Conservation (phyloP, 257 asterid species). For the Gentiana macrophylla region DNA sequence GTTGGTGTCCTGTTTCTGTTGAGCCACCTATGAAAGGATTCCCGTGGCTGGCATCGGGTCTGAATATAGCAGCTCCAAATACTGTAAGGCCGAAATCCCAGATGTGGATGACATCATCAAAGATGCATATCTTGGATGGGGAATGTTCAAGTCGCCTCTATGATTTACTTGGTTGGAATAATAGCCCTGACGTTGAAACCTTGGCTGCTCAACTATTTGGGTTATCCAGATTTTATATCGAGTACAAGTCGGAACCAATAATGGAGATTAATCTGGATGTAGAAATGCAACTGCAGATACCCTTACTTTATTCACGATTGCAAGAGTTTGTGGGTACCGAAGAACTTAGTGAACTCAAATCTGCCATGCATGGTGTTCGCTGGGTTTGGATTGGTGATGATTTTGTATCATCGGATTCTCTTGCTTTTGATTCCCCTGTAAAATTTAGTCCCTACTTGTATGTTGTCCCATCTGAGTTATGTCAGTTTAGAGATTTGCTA, state of each 20-base stretch:
- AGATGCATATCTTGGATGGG: conserved; percentile 66
- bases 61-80: conserved; percentile 54
- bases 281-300: conserved; percentile 58
- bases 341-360: conserved; percentile 37
- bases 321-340: conserved; percentile 49
- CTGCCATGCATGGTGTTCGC: conserved; percentile 46
- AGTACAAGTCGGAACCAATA: conserved; percentile 26
- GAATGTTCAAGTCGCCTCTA: conserved; percentile 58
- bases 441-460: conserved; percentile 87
- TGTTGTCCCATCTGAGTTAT: conserved; percentile 90
- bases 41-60: conserved; percentile 61
- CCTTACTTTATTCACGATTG: conserved; percentile 59
- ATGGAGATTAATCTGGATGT: conserved; percentile 23
- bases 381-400: conserved; percentile 99
- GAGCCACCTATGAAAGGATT: conserved; percentile 60
- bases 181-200: conserved; percentile 35
- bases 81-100: conserved; percentile 69
- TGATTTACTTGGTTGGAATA: conserved; percentile 78
- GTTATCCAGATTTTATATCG: conserved; percentile 43
- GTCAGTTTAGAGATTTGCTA: conserved; percentile 72
- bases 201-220: conserved; percentile 67
- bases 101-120: conserved; percentile 83
- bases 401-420: conserved; percentile 67
- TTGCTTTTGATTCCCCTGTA: conserved; percentile 95
- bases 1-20: conserved; percentile 83